Evolutionary conservation across 306 rosid genomes (phyloP).

Genomic region (Lotus japonicus): DNA sequence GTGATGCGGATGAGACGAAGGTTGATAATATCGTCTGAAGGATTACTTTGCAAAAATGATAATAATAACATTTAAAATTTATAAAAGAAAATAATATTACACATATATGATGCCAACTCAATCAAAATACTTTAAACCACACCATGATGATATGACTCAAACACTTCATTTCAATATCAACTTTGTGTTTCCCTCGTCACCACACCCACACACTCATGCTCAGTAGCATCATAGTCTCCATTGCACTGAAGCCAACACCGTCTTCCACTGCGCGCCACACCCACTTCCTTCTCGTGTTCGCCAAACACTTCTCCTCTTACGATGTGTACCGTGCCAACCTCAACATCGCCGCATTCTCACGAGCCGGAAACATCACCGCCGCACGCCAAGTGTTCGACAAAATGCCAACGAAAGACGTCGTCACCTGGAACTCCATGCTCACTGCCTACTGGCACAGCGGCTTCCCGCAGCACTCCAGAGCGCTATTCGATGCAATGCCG

Average conservation of each 20-base stretch:
- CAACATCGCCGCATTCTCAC: constrained; percentile 25
- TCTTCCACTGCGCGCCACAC: background rate
- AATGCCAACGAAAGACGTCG: constrained; percentile 34
- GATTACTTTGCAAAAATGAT: too few species aligned
- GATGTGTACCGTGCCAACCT: constrained; percentile 29
- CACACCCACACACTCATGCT: constrained; percentile 7
- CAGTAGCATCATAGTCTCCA: background rate
- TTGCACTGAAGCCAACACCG: background rate
- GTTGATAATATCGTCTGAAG: too few species aligned
- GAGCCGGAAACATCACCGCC: constrained; percentile 25
- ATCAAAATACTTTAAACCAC: too few species aligned
- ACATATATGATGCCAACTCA: too few species aligned
- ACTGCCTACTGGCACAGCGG: constrained; percentile 48
- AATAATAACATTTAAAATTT: too few species aligned
- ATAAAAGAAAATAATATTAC: too few species aligned
- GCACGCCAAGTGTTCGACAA: constrained; percentile 48
- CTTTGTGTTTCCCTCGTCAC: too few species aligned
- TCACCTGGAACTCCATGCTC: constrained; percentile 49
- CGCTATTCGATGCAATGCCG: constrained; percentile 40
- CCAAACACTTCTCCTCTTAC: constrained; percentile 15
- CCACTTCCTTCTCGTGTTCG: background rate
- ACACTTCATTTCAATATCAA: too few species aligned
- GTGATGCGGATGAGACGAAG: too few species aligned
- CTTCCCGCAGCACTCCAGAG: constrained; percentile 18
- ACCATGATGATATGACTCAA: too few species aligned